phyloP scores from a whole-genome alignment of 345 rosid genomes.

The Populus ilicifolia region DNA sequence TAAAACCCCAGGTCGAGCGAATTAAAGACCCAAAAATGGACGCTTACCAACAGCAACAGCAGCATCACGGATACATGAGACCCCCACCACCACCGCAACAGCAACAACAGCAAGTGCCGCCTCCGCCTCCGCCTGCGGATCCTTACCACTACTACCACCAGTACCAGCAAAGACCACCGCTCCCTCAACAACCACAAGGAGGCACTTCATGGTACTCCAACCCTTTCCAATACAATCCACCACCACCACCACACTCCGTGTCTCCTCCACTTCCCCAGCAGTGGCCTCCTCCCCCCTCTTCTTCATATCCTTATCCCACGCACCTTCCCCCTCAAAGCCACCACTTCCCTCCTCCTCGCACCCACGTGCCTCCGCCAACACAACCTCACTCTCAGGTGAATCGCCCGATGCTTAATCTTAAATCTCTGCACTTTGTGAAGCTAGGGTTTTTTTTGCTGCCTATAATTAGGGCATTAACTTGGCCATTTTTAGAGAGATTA shows the following conservation, averaged over 20 bases:
- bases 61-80: constrained; percentile 40
- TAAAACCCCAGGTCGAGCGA: not conserved
- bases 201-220: constrained; percentile 11
- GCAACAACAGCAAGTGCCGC: constrained; percentile 25
- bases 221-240: constrained; percentile 23
- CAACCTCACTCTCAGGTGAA: constrained; percentile 38
- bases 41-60: constrained; percentile 53
- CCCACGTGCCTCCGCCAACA: constrained; percentile 15
- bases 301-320: constrained; percentile 27
- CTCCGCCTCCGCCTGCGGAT: constrained; percentile 41
- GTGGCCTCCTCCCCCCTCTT: constrained; percentile 41
- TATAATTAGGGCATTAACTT: no score
- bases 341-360: constrained; percentile 42
- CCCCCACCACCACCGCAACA: constrained; percentile 36
- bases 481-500: no score
- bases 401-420: constrained; percentile 30
- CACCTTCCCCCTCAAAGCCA: constrained; percentile 30
- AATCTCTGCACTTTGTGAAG: not conserved
- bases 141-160: constrained; percentile 33
- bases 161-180: constrained; percentile 14
- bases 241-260: constrained; percentile 41
- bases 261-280: constrained; percentile 53
- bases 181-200: constrained; percentile 23
- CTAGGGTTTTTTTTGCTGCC: not conserved
- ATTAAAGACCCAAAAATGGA: constrained; percentile 37